phyloP scores from a whole-genome alignment of 2,329 filamentous ascomycete species.

The Colletotrichum sp. region DNA sequence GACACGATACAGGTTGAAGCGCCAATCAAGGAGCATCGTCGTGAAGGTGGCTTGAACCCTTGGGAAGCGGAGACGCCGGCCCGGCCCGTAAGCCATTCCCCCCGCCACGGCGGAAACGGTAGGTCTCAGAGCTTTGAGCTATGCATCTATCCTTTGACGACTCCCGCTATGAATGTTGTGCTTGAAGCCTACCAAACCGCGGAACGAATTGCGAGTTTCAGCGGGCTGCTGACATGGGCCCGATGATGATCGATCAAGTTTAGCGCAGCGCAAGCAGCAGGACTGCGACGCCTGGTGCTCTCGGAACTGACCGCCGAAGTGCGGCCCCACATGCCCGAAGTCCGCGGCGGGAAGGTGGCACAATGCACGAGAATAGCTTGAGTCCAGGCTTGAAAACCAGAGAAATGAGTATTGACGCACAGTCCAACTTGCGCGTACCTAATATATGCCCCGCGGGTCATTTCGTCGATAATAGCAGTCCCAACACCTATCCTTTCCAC shows the following conservation, averaged over 20 bases:
- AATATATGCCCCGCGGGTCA: too few relatives aligned
- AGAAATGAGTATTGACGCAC: too few relatives aligned
- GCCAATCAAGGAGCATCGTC: neutral
- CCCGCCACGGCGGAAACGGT: neutral
- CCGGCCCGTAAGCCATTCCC: neutral
- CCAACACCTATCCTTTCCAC: too few relatives aligned
- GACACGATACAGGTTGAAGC: neutral
- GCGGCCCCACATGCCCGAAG: neutral
- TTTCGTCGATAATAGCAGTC: too few relatives aligned
- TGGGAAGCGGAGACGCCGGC: neutral
- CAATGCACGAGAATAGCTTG: too few relatives aligned
- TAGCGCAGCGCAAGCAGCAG: neutral
- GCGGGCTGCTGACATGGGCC: too few relatives aligned
- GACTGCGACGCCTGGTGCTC: neutral
- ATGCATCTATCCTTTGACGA: neutral
- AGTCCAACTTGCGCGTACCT: too few relatives aligned
- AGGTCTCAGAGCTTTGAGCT: neutral
- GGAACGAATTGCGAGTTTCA: too few relatives aligned
- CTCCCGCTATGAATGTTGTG: neutral
- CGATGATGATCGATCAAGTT: fast-evolving
- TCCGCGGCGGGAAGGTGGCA: neutral
- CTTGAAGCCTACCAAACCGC: too few relatives aligned
- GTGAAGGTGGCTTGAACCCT: neutral
- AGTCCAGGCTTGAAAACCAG: too few relatives aligned
- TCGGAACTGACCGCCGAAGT: neutral